These are phyloP conservation scores for Vitellaria paradoxa DNA, from an alignment of 179 eudicot species.

Conservation along the genomic window DNA sequence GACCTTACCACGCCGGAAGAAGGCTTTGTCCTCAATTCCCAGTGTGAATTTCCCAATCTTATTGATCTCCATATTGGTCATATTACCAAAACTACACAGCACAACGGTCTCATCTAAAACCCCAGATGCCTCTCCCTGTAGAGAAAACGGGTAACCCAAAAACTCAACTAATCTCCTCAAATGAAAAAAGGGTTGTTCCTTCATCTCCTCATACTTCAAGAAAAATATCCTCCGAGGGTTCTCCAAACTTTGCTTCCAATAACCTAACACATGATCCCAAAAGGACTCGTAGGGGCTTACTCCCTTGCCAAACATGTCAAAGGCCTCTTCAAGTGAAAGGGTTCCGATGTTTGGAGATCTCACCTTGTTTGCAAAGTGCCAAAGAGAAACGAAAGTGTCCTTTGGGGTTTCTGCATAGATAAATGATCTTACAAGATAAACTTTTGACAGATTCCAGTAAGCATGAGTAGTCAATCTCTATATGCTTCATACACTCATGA, in stretches of 20 bases:
- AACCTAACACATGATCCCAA: no score
- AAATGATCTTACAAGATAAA: background rate
- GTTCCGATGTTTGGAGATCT: background rate
- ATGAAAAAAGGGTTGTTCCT: background rate
- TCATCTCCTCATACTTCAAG: no score
- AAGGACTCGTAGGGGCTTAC: background rate
- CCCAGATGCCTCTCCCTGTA: no score
- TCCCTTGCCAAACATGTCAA: background rate
- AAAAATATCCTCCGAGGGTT: background rate
- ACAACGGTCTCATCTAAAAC: constrained; percentile 18
- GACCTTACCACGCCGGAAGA: constrained; percentile 33
- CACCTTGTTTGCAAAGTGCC: background rate
- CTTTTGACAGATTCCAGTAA: constrained; percentile 3
- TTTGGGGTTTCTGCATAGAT: no score
- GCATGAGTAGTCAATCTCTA: constrained; percentile 27
- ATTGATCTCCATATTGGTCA: constrained; percentile 28
- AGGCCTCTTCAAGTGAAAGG: background rate
- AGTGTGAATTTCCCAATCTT: constrained; percentile 17
- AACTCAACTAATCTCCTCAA: no score
- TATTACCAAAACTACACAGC: constrained; percentile 19
- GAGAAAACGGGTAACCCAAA: background rate
- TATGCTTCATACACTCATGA: no score
- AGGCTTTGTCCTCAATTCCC: constrained; percentile 28
- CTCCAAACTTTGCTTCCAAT: background rate
- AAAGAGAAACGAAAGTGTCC: constrained; percentile 21